These are phyloP conservation scores for Talaromyces borbonicus DNA, from an alignment of 495 filamentous ascomycete genomes.

Conservation along the genomic window DNA sequence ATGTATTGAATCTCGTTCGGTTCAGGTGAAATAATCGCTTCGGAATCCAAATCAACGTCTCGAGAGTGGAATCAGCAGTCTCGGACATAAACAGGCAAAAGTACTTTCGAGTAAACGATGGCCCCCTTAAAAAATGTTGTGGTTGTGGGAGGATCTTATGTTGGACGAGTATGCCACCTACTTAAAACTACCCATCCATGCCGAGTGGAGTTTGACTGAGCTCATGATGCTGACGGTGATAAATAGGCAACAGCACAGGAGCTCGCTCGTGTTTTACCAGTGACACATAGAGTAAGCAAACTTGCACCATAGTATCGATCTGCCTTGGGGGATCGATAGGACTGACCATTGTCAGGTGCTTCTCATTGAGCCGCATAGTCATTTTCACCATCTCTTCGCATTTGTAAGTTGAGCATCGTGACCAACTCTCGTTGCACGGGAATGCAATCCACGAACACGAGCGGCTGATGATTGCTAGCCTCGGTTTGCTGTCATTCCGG, in stretches of 20 bases:
- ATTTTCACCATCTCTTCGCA: slow-evolving; percentile 45
- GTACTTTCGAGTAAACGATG: no score
- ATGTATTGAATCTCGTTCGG: neutral
- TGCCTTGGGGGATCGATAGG: neutral
- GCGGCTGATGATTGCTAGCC: slow-evolving; percentile 23
- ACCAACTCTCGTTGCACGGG: neutral
- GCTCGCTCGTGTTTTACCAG: slow-evolving; percentile 25
- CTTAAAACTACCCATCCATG: neutral
- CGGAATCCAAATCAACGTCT: no score
- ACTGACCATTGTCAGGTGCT: slow-evolving; percentile 25
- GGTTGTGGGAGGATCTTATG: slow-evolving; percentile 34
- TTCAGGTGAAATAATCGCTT: neutral
- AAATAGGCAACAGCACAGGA: slow-evolving; percentile 26
- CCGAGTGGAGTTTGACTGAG: no score
- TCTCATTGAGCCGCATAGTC: slow-evolving; percentile 40
- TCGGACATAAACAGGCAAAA: no score
- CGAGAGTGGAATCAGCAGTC: no score
- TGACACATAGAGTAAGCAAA: slow-evolving; percentile 24
- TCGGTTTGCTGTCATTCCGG: slow-evolving; percentile 38
- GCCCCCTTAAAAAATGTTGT: slow-evolving; percentile 27
- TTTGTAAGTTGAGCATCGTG: slow-evolving; percentile 28
- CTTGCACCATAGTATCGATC: neutral
- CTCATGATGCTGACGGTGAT: slow-evolving; percentile 5
- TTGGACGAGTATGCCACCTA: slow-evolving; percentile 22
- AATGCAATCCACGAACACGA: neutral